Evolutionary conservation across 2,329 filamentous ascomycete species (phyloP).

Genomic region (Penicillium digitatum): DNA sequence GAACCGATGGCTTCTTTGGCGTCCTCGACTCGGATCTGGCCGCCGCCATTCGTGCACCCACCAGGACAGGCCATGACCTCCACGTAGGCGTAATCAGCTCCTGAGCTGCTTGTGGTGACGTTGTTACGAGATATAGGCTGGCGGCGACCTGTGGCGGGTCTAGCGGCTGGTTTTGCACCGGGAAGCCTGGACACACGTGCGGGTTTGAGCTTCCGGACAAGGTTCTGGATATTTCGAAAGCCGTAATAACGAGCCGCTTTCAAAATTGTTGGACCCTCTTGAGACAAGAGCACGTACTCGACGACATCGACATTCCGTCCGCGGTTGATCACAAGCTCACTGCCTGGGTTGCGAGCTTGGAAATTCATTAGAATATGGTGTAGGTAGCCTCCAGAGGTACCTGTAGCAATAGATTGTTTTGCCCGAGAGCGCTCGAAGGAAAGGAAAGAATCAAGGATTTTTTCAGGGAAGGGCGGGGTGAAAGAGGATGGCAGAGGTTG

Average conservation of each 20-base stretch:
- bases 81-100: slow-evolving; percentile 78
- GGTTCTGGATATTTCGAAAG: slow-evolving; percentile 96
- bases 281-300: slow-evolving; percentile 68
- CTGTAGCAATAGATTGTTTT: slow-evolving; percentile 54
- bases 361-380: slow-evolving; percentile 76
- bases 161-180: slow-evolving; percentile 57
- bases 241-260: slow-evolving; percentile 90
- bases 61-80: slow-evolving; percentile 99
- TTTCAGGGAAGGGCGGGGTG: slow-evolving; percentile 66
- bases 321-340: slow-evolving; percentile 64
- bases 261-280: slow-evolving; percentile 59
- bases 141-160: slow-evolving; percentile 27
- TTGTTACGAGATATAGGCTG: slow-evolving; percentile 33
- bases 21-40: slow-evolving; percentile 89
- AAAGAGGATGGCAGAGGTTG: slow-evolving; percentile 48
- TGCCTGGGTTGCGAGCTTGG: slow-evolving; percentile 66
- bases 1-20: slow-evolving; percentile 41
- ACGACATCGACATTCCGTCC: slow-evolving; percentile 89
- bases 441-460: slow-evolving; percentile 65
- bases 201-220: slow-evolving; percentile 87
- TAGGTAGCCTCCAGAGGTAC: slow-evolving; percentile 84
- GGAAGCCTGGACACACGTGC: slow-evolving; percentile 73
- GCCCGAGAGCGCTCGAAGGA: slow-evolving; percentile 54
- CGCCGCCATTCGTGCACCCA: slow-evolving; percentile 97
- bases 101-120: slow-evolving; percentile 23